Evolutionary conservation across 2,329 filamentous ascomycete species (phyloP).

Genomic region (Colletotrichum higginsianum): DNA sequence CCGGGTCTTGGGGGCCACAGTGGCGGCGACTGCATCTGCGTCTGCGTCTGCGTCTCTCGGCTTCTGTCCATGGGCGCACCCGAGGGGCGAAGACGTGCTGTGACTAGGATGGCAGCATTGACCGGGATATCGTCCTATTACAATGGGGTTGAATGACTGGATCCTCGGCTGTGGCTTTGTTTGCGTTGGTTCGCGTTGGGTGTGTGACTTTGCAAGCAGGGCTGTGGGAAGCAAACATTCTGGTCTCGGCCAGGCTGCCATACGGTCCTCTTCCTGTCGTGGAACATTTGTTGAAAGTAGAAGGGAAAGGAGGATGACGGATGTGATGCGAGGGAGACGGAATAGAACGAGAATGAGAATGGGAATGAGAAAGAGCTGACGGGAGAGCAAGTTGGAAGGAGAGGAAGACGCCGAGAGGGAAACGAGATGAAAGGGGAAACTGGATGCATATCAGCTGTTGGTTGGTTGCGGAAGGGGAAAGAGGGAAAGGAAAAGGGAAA

Average conservation of each 20-base stretch:
- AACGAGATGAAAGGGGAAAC: too few relatives aligned
- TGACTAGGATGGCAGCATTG: not conserved
- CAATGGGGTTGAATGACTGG: not conserved
- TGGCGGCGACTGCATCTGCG: too few relatives aligned
- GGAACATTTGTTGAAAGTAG: not conserved
- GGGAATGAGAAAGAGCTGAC: not conserved
- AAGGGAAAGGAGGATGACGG: not conserved
- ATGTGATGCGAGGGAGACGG: too few relatives aligned
- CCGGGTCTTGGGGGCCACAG: not conserved
- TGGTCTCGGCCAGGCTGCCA: not conserved
- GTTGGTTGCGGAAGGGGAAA: too few relatives aligned
- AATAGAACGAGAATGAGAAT: not conserved
- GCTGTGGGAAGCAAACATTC: conserved; percentile 11
- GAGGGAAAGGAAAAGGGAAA: too few relatives aligned
- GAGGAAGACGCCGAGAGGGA: too few relatives aligned
- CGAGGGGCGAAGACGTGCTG: not conserved
- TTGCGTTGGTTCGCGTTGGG: not conserved
- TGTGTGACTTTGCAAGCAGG: conserved; percentile 1
- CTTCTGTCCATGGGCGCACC: not conserved
- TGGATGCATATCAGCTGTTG: too few relatives aligned
- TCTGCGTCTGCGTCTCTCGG: not conserved
- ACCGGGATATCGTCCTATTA: not conserved
- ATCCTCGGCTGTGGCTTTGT: not conserved
- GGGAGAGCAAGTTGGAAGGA: not conserved
- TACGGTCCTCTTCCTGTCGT: not conserved